Evolutionary conservation across 441 rosid species (phyloP).

Genomic region (Erodium moschatum): DNA sequence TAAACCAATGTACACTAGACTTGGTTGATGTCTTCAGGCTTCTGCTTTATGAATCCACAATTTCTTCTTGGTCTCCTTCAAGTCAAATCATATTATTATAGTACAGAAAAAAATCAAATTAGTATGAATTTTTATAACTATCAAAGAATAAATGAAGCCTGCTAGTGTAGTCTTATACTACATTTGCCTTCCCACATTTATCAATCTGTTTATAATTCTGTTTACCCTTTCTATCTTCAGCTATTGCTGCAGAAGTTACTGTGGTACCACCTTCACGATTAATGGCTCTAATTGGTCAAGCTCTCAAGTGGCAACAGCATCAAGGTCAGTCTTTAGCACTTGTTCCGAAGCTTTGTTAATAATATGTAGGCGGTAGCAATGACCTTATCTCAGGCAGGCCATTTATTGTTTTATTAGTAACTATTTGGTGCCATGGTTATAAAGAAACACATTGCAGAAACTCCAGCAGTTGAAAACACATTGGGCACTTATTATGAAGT

Average conservation of each 20-base stretch:
- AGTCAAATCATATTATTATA: neutral
- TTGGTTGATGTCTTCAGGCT: neutral
- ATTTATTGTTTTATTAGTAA: neutral
- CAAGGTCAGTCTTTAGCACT: conserved; percentile 48
- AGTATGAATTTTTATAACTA: neutral
- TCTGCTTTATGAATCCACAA: no score
- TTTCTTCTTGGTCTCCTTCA: neutral
- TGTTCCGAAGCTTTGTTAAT: neutral
- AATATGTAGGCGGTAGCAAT: neutral
- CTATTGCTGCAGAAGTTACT: conserved; percentile 83
- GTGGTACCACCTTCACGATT: conserved; percentile 97
- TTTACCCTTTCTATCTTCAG: conserved; percentile 34
- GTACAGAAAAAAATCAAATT: neutral
- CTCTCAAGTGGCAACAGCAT: conserved; percentile 98
- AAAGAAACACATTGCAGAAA: conserved; percentile 4
- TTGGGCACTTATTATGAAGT: neutral
- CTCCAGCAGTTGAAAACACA: neutral
- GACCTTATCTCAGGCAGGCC: neutral
- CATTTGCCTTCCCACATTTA: neutral
- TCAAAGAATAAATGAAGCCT: neutral
- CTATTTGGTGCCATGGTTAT: neutral
- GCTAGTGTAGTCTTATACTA: neutral
- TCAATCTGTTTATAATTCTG: conserved; percentile 1
- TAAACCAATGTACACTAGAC: neutral
- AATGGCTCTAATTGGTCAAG: conserved; percentile 97